phyloP scores from a whole-genome alignment of 345 rosid species.

The Rhodamnia argentea region DNA sequence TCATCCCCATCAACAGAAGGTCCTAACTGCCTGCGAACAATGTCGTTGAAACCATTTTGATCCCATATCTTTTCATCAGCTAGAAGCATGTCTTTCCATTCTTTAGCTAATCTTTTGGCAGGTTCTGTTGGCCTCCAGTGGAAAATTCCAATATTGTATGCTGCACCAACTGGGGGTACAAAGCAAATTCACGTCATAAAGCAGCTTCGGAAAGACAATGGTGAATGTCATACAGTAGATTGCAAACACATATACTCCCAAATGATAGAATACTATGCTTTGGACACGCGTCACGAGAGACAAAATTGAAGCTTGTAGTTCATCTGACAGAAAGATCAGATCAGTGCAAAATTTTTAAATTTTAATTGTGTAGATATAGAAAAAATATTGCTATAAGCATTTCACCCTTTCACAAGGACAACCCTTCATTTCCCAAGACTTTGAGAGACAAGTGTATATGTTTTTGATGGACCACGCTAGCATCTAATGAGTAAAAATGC shows the following conservation, averaged over 20 bases:
- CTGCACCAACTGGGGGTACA: conserved; percentile 54
- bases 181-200: conserved; percentile 3
- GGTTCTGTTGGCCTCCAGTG: conserved; percentile 94
- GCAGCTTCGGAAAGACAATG: neutral
- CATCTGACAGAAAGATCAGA: neutral
- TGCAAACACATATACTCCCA: neutral
- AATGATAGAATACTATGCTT: neutral
- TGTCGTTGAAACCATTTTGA: conserved; percentile 92
- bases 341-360: neutral
- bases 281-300: neutral
- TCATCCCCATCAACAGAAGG: conserved; percentile 73
- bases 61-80: conserved; percentile 96
- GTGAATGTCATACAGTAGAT: neutral
- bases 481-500: neutral
- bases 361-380: neutral
- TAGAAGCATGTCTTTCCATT: conserved; percentile 87
- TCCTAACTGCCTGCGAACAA: conserved; percentile 74
- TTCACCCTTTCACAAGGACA: neutral
- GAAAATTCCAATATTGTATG: conserved; percentile 93
- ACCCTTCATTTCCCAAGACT: neutral
- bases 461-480: neutral
- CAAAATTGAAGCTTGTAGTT: neutral
- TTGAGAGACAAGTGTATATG: neutral
- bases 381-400: neutral
- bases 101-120: conserved; percentile 72